phyloP scores from a whole-genome alignment of 352 stramenopile genomes.

The Halophytophthora batemanensis region DNA sequence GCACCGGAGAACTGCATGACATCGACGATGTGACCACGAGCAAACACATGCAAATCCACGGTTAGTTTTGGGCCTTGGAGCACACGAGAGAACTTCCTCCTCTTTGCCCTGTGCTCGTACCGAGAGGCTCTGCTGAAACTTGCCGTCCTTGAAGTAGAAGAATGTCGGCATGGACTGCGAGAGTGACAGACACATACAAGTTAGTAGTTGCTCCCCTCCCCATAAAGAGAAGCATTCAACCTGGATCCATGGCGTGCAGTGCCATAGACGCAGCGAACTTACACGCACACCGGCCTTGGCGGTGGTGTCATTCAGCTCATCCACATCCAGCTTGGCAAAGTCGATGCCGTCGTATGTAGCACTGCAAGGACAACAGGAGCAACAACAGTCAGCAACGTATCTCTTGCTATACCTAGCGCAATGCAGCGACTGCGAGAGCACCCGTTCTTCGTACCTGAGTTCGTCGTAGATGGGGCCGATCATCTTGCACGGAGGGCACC shows the following conservation, averaged over 20 bases:
- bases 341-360: conserved; percentile 61
- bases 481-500: conserved; percentile 91
- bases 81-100: too few relatives aligned
- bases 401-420: background rate
- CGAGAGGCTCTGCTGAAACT: conserved; percentile 74
- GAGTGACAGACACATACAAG: background rate
- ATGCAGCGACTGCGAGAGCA: background rate
- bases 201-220: background rate
- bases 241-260: background rate
- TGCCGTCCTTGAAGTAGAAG: conserved; percentile 79
- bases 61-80: too few relatives aligned
- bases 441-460: conserved; percentile 53
- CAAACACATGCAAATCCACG: conserved; percentile 4
- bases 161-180: conserved; percentile 86
- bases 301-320: conserved; percentile 78
- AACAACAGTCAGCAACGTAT: background rate
- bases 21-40: background rate
- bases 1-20: conserved; percentile 72
- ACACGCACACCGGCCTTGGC: conserved; percentile 79
- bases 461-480: conserved; percentile 87
- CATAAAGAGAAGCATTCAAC: background rate
- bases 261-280: conserved; percentile 12
- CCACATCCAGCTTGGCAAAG: conserved; percentile 86
- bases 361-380: conserved; percentile 15
- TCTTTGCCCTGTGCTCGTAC: conserved; percentile 21